phyloP scores from a whole-genome alignment of 2,329 filamentous ascomycete genomes.

The Atkinsonella hypoxylon region DNA sequence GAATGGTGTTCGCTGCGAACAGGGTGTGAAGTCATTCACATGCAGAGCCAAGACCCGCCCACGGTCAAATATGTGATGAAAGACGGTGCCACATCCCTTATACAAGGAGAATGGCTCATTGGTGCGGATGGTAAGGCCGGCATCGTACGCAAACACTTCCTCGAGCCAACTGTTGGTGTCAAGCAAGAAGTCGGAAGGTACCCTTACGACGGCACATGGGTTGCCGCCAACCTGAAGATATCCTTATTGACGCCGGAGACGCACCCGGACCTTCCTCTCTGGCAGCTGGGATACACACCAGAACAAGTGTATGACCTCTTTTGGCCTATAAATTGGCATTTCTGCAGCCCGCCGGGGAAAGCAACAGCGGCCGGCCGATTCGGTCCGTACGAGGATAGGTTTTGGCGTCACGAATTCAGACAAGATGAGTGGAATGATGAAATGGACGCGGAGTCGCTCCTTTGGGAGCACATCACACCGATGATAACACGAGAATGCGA shows the following conservation, averaged over 20 bases:
- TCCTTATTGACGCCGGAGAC: conserved; percentile 29
- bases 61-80: conserved; percentile 1
- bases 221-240: conserved; percentile 34
- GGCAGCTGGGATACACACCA: conserved; percentile 32
- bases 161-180: conserved; percentile 28
- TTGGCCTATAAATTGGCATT: conserved; percentile 32
- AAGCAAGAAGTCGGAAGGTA: conserved; percentile 20
- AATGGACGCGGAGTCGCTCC: conserved; percentile 18
- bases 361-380: conserved; percentile 33
- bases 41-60: not conserved
- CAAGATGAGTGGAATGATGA: conserved; percentile 14
- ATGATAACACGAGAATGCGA: conserved; percentile 6
- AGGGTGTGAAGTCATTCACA: conserved; percentile 1
- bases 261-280: conserved; percentile 36
- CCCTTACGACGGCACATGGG: conserved; percentile 30
- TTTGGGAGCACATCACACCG: conserved; percentile 16
- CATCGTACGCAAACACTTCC: conserved; percentile 29
- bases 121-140: conserved; percentile 35
- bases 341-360: conserved; percentile 28
- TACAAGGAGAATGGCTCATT: conserved; percentile 15
- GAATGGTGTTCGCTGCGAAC: conserved; percentile 4
- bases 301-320: conserved; percentile 35
- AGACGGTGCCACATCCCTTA: not conserved
- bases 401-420: conserved; percentile 29
- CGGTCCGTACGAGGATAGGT: conserved; percentile 24